Percentiles rank a stretch among this genome's conserved stretches.
Conservation (phyloP, 1,139 yeast genomes). For the Hanseniaspora gamundiae region DNA sequence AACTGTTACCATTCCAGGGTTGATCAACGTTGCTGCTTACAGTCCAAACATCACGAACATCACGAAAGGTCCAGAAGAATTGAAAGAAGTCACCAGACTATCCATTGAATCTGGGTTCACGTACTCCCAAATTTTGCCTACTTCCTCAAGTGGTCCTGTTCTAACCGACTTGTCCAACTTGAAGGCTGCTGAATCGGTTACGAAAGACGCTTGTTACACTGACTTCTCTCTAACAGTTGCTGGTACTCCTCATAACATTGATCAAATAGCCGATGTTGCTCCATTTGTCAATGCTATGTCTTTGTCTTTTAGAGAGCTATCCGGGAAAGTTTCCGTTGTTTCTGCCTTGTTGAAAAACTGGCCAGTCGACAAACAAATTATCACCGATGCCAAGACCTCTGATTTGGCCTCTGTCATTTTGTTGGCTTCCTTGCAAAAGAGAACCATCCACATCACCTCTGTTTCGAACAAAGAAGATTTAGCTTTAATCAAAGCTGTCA, state of each 20-base stretch:
- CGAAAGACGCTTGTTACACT: conserved; percentile 53
- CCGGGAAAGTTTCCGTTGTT: conserved; percentile 58
- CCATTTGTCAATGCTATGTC: conserved; percentile 65
- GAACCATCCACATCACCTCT: conserved; percentile 82
- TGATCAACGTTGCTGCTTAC: conserved; percentile 70
- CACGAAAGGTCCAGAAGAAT: conserved; percentile 33
- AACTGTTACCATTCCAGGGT: conserved; percentile 75
- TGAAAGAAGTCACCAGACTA: conserved; percentile 56
- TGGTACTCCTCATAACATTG: conserved; percentile 61
- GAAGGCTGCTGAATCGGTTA: conserved; percentile 47
- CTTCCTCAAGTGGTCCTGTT: conserved; percentile 42
- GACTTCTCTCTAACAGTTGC: conserved; percentile 79
- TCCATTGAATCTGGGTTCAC: conserved; percentile 85
- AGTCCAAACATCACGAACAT: conserved; percentile 53
- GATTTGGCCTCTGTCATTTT: conserved; percentile 84
- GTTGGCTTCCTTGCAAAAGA: conserved; percentile 76
- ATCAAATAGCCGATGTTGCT: conserved; percentile 50
- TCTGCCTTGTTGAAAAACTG: conserved; percentile 72
- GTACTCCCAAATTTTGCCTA: conserved; percentile 67
- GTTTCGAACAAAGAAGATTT: conserved; percentile 75
- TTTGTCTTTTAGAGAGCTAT: conserved; percentile 68
- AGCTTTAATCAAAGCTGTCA: conserved; percentile 74
- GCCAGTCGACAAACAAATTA: conserved; percentile 77
- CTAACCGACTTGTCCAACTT: conserved; percentile 56
- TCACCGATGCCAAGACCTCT: conserved; percentile 87